A percentile compares a stretch with the other conserved stretches of the same genome.
Conservation (phyloP, 2,329 filamentous ascomycete species). For the Pyricularia grisea region DNA sequence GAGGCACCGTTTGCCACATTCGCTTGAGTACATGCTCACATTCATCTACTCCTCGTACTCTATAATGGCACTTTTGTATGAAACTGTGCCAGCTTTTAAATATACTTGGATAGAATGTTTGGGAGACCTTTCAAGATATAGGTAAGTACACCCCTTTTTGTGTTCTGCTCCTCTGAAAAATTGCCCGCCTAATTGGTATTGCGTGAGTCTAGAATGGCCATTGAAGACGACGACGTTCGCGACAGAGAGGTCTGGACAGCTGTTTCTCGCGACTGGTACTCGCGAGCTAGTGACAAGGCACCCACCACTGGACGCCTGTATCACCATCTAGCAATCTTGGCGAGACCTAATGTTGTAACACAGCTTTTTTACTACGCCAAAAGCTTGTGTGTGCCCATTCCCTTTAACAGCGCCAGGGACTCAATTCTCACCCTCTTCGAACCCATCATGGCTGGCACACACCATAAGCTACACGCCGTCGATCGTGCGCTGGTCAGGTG, state of each 20-base stretch:
- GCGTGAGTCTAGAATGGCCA: conserved; percentile 58
- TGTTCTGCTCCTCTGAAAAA: background rate
- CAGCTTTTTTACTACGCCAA: conserved; percentile 68
- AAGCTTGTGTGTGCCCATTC: conserved; percentile 56
- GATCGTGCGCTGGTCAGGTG: conserved; percentile 54
- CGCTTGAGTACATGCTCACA: conserved; percentile 78
- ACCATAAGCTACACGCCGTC: conserved; percentile 25
- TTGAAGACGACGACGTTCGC: conserved; percentile 70
- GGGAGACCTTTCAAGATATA: conserved; percentile 73
- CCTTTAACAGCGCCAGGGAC: conserved; percentile 59
- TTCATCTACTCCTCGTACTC: conserved; percentile 90
- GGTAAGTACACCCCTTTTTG: conserved; percentile 14
- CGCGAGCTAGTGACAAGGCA: conserved; percentile 66
- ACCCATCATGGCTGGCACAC: conserved; percentile 31
- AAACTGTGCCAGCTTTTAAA: conserved; percentile 73
- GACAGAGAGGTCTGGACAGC: conserved; percentile 75
- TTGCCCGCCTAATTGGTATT: background rate
- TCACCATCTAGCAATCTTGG: conserved; percentile 77
- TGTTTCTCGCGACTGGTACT: conserved; percentile 78
- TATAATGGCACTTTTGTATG: conserved; percentile 80
- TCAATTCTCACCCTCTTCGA: conserved; percentile 63
- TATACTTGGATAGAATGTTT: conserved; percentile 93
- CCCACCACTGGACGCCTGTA: conserved; percentile 73
- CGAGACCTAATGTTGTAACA: conserved; percentile 57
- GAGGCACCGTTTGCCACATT: conserved; percentile 62